Base-by-base conservation (phyloP, 73 alveolate species). In the Urostyla sp. region DNA sequence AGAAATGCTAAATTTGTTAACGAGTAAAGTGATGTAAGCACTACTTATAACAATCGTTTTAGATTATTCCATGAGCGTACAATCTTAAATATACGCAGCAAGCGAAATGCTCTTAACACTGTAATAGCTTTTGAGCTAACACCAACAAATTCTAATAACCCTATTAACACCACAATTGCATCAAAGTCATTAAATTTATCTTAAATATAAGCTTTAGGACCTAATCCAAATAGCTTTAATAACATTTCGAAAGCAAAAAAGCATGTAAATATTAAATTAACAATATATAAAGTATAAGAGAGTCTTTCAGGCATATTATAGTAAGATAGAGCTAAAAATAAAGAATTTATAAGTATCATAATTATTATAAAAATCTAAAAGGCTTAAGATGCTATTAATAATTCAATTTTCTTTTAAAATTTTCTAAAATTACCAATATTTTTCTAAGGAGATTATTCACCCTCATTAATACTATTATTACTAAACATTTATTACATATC, bases 41-140 rank as follows among this genome's bases (percentile, higher is more conserved):
- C 86, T 0, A 83, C 79, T 51, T 51, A 23, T 0, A 85, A 55
- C n/a, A 85, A 28, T 30, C 31, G 49, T 56, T 48, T 85, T 6
- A 85, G 75, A 0, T 73, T 46, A 32, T 48, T 87, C 91, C 95
- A 87, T 0, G 82, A 48, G 23, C 58, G 46, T 7, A 88, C 91
- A 8, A 87, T 74, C 31, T 82, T 80, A 40, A 87, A 87, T 4
- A 87, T 59, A 0, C 95, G 28, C 23, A 87, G 51, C 11, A 87
- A 61, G 21, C 96, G 51, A 54, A 90, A 85, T 10, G 94, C 89
- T 69, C 96, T 76, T 0, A 90, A 80, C 37, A 85, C 91, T 38
- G 89, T 53, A 40, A 85, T 34, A 6, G 75, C 93, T 11, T 38
- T 43, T 44, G 72, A 13, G 21, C 72, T 79, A n/a, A 63, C 81